Percentiles rank a stretch among this genome's conserved stretches.
phyloP scores from a whole-genome alignment of 2,329 filamentous ascomycete species.

The Penicillium occitanis region DNA sequence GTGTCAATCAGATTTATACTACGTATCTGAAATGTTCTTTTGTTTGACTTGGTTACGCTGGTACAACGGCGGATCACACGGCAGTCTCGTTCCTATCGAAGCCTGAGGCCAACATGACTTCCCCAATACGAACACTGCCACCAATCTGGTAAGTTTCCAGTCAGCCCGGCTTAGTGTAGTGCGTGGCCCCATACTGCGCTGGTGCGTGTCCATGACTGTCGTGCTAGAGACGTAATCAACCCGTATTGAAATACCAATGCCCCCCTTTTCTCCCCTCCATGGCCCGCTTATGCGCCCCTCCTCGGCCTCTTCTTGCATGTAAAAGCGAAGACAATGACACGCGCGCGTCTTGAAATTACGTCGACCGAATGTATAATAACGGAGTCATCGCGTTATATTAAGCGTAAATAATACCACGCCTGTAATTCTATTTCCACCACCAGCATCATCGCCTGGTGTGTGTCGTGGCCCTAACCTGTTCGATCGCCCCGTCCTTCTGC shows the following conservation, averaged over 20 bases:
- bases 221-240: not conserved
- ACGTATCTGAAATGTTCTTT: not conserved
- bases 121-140: not conserved
- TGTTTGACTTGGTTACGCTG: not conserved
- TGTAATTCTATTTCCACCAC: slow-evolving; percentile 6
- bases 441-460: not conserved
- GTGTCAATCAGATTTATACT: not conserved
- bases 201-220: not conserved
- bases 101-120: not conserved
- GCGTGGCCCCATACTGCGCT: not conserved
- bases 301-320: not conserved
- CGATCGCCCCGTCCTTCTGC: slow-evolving; percentile 25
- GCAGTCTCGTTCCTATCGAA: not conserved
- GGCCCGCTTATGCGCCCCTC: slow-evolving; percentile 13
- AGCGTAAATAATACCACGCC: not conserved
- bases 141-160: not conserved
- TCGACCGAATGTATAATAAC: not conserved
- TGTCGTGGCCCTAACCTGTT: slow-evolving; percentile 25
- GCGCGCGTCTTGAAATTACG: slow-evolving; percentile 23
- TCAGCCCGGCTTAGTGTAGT: not conserved
- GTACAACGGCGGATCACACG: not conserved
- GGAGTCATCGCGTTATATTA: not conserved
- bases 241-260: not conserved
- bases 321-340: slow-evolving; percentile 24
- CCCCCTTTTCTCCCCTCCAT: slow-evolving; percentile 1